Conservation (phyloP, 495 filamentous ascomycete genomes). For the Xylaria longipes region DNA sequence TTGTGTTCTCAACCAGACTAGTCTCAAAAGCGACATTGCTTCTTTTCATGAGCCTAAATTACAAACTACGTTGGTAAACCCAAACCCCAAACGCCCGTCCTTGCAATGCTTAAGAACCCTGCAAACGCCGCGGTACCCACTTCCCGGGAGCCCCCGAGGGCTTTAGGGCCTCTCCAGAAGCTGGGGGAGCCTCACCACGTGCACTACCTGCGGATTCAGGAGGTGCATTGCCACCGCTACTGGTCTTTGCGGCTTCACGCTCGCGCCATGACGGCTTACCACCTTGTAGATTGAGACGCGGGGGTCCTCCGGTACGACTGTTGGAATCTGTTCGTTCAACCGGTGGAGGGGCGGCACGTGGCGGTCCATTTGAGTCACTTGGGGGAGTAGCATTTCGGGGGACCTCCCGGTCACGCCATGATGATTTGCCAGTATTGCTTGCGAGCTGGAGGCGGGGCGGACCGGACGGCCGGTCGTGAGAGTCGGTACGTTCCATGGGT, state of each 20-base stretch:
- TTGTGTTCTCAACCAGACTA: constrained; percentile 15
- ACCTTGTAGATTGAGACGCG: constrained; percentile 67
- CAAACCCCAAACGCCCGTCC: constrained; percentile 41
- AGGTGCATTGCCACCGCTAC: constrained; percentile 28
- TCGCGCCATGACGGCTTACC: constrained; percentile 81
- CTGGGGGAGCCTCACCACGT: constrained; percentile 36
- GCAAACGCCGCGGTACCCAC: constrained; percentile 47
- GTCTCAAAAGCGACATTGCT: constrained; percentile 33
- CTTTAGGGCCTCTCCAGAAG: constrained; percentile 46
- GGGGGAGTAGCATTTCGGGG: constrained; percentile 28
- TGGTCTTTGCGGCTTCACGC: constrained; percentile 71
- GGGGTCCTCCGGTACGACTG: constrained; percentile 64
- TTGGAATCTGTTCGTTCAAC: constrained; percentile 59
- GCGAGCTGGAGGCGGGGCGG: constrained; percentile 36
- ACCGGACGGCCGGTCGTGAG: constrained; percentile 46
- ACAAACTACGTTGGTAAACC: constrained; percentile 39
- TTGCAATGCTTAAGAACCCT: constrained; percentile 39
- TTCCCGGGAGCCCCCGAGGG: constrained; percentile 53
- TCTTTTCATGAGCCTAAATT: constrained; percentile 38
- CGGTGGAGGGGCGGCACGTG: constrained; percentile 26
- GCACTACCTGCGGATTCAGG: constrained; percentile 26
- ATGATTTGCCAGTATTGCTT: constrained; percentile 29
- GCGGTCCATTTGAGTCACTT: constrained; percentile 21
- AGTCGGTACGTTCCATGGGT: constrained; percentile 44
- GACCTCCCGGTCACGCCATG: constrained; percentile 55